Conservation (phyloP, 1,284 basidiomycete species). For the Moesziomyces sp. region DNA sequence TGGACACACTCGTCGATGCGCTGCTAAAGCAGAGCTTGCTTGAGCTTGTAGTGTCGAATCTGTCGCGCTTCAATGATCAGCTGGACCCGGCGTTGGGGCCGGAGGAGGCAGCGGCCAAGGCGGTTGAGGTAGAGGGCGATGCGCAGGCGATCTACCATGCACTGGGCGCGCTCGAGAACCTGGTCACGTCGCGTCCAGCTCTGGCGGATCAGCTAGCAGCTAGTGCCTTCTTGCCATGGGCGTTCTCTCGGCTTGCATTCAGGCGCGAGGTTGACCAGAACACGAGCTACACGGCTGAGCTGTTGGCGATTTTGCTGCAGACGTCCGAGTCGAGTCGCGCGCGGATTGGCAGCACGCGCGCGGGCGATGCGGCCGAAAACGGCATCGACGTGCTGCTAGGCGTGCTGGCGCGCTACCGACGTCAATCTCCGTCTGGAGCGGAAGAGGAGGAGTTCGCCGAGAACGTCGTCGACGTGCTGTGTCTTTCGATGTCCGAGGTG, state of each 20-base stretch:
- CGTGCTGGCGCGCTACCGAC: constrained; percentile 78
- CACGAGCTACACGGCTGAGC: constrained; percentile 69
- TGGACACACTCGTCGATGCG: constrained; percentile 34
- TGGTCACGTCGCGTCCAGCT: constrained; percentile 83
- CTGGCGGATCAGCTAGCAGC: constrained; percentile 75
- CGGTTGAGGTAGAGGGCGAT: constrained; percentile 49
- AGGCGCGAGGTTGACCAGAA: constrained; percentile 61
- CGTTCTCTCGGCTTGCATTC: constrained; percentile 74
- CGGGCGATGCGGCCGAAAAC: constrained; percentile 70
- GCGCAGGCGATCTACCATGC: constrained; percentile 59
- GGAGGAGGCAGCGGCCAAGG: constrained; percentile 16
- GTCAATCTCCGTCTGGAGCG: constrained; percentile 80
- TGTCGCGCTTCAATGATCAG: constrained; percentile 69
- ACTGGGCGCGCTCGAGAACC: constrained; percentile 86
- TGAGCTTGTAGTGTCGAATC: constrained; percentile 89
- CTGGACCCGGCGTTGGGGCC: constrained; percentile 8
- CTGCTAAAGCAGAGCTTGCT: constrained; percentile 81
- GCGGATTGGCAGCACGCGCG: constrained; percentile 7
- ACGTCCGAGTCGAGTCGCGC: constrained; percentile 35
- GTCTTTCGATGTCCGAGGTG: constrained; percentile 74
- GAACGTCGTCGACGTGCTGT: constrained; percentile 89
- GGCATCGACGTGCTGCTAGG: constrained; percentile 84
- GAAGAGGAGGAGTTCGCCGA: constrained; percentile 98
- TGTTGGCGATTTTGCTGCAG: constrained; percentile 88
- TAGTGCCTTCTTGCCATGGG: constrained; percentile 82